phyloP scores from a whole-genome alignment of 176 grass and related monocot species.

The Zizania latifolia region DNA sequence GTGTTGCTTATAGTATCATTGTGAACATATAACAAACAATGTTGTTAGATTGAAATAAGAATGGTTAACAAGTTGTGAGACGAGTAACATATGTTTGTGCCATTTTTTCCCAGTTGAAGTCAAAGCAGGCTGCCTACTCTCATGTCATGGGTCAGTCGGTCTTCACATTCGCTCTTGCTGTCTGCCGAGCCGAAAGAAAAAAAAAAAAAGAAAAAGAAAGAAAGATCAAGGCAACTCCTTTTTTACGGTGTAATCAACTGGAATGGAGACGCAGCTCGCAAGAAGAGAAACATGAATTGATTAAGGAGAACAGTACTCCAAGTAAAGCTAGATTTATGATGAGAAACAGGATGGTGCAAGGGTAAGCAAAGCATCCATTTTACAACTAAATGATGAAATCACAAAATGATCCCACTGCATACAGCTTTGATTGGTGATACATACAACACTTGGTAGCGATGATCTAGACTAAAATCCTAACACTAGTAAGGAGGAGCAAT shows the following conservation, averaged over 20 bases:
- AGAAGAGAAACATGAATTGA: neutral
- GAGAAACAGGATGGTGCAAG: too few relatives aligned
- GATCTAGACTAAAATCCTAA: neutral
- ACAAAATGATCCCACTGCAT: neutral
- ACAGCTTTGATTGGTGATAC: neutral
- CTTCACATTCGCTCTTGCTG: neutral
- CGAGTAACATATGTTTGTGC: neutral
- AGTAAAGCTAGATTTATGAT: too few relatives aligned
- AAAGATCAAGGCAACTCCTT: too few relatives aligned
- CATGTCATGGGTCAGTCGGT: too few relatives aligned
- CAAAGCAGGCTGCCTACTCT: constrained; percentile 16
- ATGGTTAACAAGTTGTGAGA: neutral
- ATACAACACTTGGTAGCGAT: neutral
- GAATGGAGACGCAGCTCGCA: neutral
- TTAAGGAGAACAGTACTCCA: too few relatives aligned
- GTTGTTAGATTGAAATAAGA: neutral
- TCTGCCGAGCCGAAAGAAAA: neutral
- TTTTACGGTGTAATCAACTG: neutral
- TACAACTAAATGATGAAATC: neutral
- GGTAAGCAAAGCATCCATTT: neutral
- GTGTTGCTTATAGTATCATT: neutral
- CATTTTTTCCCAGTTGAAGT: neutral
- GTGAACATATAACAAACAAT: neutral
- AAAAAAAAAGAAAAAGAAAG: too few relatives aligned
- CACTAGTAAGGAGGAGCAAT: neutral